phyloP scores from a whole-genome alignment of 192 early-diverging fungal species.

The Jimgerdemannia flammicorona region DNA sequence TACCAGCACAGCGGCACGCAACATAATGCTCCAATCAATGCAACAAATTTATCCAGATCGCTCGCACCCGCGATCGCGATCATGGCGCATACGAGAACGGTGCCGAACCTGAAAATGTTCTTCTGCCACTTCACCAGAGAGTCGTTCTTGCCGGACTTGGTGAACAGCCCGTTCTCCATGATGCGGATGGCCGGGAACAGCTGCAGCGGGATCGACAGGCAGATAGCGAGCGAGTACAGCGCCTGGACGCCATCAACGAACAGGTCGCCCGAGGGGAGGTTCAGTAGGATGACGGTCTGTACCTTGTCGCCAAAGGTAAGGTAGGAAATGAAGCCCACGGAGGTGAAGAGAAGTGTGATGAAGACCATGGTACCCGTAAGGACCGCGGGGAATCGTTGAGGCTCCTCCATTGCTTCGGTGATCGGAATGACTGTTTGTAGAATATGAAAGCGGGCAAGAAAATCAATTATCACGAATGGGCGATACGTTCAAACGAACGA shows the following conservation, averaged over 20 bases:
- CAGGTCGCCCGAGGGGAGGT: conserved; percentile 62
- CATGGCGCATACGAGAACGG: conserved; percentile 57
- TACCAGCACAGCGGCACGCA: conserved; percentile 66
- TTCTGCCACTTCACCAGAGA: conserved; percentile 69
- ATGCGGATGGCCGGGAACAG: conserved; percentile 87
- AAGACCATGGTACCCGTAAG: conserved; percentile 63
- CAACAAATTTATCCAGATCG: conserved; percentile 87
- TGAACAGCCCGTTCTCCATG: conserved; percentile 69
- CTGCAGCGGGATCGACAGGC: conserved; percentile 81
- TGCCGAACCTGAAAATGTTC: conserved; percentile 62
- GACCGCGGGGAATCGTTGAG: conserved; percentile 72
- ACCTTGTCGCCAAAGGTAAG: conserved; percentile 79
- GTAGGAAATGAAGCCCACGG: conserved; percentile 75
- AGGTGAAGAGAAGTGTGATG: conserved; percentile 66
- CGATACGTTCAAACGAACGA: too few relatives aligned
- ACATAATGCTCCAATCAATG: conserved; percentile 77
- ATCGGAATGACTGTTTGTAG: conserved; percentile 59
- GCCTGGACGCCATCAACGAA: conserved; percentile 66
- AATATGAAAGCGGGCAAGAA: conserved; percentile 3
- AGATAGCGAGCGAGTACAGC: conserved; percentile 83
- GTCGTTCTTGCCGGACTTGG: conserved; percentile 62
- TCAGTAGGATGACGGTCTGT: conserved; percentile 79
- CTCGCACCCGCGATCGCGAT: conserved; percentile 68
- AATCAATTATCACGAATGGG: too few relatives aligned
- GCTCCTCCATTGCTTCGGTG: conserved; percentile 77